Evolutionary conservation across 495 filamentous ascomycete genomes (phyloP).

Genomic region (Penicillium coffeae): DNA sequence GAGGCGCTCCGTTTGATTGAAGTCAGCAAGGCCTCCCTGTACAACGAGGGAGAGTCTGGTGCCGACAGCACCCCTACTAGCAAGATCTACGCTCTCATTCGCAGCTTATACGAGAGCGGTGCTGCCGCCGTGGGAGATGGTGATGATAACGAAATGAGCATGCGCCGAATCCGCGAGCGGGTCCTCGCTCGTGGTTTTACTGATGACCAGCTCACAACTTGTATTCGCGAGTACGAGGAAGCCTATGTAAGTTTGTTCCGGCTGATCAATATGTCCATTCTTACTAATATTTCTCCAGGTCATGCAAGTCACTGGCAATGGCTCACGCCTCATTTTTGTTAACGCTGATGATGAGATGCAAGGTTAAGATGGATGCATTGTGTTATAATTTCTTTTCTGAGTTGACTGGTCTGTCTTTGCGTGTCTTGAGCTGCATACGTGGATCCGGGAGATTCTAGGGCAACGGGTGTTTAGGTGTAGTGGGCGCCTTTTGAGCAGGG

Average conservation of each 20-base stretch:
- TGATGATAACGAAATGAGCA: constrained; percentile 71
- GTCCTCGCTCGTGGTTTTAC: constrained; percentile 97
- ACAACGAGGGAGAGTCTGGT: constrained; percentile 56
- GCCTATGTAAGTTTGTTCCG: constrained; percentile 69
- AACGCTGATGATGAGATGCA: constrained; percentile 59
- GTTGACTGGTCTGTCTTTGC: constrained; percentile 10
- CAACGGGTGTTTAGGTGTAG: constrained; percentile 24
- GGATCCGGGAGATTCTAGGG: constrained; percentile 19
- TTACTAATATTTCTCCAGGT: constrained; percentile 53
- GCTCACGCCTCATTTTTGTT: constrained; percentile 80
- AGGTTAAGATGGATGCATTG: constrained; percentile 20
- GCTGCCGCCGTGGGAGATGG: constrained; percentile 71
- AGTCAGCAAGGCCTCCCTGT: constrained; percentile 83
- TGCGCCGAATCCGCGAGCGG: constrained; percentile 80
- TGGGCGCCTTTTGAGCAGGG: neutral
- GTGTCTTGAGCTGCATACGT: constrained; percentile 22
- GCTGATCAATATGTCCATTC: neutral
- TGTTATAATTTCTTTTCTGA: constrained; percentile 3
- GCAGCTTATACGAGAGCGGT: constrained; percentile 76
- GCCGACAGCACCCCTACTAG: constrained; percentile 75
- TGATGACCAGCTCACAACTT: constrained; percentile 79
- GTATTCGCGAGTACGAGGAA: constrained; percentile 84
- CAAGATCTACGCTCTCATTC: constrained; percentile 91
- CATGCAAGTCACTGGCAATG: constrained; percentile 90
- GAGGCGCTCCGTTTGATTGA: constrained; percentile 89